Evolutionary conservation across 148 eudicot species (phyloP).

Genomic region (Camellia lanceoleosa): DNA sequence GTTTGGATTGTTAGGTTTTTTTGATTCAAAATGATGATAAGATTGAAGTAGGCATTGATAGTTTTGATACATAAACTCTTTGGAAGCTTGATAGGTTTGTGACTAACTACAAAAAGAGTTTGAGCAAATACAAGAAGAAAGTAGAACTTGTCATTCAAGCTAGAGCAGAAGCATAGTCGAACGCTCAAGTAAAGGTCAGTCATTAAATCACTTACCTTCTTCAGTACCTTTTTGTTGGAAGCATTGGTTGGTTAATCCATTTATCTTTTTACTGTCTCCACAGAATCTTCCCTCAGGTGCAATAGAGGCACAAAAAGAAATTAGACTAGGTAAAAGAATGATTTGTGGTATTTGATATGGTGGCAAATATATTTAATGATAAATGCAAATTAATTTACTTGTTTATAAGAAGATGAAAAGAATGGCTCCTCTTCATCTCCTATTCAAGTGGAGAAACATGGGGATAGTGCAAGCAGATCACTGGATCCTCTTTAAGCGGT

Average conservation of each 20-base stretch:
- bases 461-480: constrained; percentile 44
- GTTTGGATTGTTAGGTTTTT: too few relatives aligned
- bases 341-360: neutral
- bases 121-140: constrained; percentile 75
- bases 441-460: constrained; percentile 39
- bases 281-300: constrained; percentile 41
- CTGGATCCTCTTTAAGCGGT: constrained; percentile 83
- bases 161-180: constrained; percentile 31
- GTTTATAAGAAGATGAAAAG: constrained; percentile 41
- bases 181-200: constrained; percentile 43
- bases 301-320: constrained; percentile 40
- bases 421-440: constrained; percentile 36
- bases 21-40: constrained; percentile 79
- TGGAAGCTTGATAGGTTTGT: constrained; percentile 98
- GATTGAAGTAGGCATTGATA: constrained; percentile 90
- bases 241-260: constrained; percentile 7
- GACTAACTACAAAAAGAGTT: constrained; percentile 66
- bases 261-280: neutral
- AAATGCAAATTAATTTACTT: neutral
- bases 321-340: constrained; percentile 40
- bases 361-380: neutral
- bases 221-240: neutral
- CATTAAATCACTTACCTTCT: neutral
- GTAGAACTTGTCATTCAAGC: constrained; percentile 44
- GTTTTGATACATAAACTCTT: constrained; percentile 83